Evolutionary conservation across 1,139 yeast species (phyloP).

Genomic region (Saccharomyces pastorianus): DNA sequence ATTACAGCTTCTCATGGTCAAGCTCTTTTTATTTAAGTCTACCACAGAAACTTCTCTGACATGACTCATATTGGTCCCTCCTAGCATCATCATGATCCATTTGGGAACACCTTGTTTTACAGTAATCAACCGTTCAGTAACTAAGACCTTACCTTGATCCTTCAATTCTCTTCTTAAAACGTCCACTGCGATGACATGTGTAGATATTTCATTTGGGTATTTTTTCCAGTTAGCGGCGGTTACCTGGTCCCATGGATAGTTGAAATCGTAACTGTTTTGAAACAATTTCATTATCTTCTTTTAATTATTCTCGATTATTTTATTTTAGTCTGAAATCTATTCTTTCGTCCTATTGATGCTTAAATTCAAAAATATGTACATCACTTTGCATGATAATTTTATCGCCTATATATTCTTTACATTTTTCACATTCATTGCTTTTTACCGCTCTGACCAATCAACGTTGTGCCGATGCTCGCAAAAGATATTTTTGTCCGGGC

Average conservation of each 20-base stretch:
- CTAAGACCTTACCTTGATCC: constrained; percentile 45
- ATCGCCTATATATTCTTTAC: background rate
- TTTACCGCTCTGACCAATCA: background rate
- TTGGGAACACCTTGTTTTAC: constrained; percentile 81
- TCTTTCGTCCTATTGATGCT: background rate
- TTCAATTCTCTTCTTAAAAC: constrained; percentile 66
- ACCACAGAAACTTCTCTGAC: constrained; percentile 88
- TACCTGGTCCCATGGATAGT: constrained; percentile 89
- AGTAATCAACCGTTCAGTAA: constrained; percentile 83
- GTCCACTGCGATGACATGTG: constrained; percentile 92
- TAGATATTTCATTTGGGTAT: constrained; percentile 84
- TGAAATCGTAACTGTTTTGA: constrained; percentile 56
- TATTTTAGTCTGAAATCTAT: background rate
- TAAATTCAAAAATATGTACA: constrained; percentile 47
- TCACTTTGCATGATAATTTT: constrained; percentile 46
- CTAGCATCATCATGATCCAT: constrained; percentile 71
- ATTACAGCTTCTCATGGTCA: constrained; percentile 79
- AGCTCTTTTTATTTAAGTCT: constrained; percentile 53
- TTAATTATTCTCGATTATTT: background rate
- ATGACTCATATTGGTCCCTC: constrained; percentile 65
- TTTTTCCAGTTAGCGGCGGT: constrained; percentile 96
- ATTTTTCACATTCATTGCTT: background rate
- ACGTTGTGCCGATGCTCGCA: constrained; percentile 1
- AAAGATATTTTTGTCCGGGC: background rate
- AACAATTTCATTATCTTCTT: constrained; percentile 59